Percentiles rank a stretch among this genome's conserved stretches.
These are phyloP conservation scores for Macrophomina pseudophaseolina DNA, from an alignment of 2,329 filamentous ascomycete species.

Conservation along the genomic window DNA sequence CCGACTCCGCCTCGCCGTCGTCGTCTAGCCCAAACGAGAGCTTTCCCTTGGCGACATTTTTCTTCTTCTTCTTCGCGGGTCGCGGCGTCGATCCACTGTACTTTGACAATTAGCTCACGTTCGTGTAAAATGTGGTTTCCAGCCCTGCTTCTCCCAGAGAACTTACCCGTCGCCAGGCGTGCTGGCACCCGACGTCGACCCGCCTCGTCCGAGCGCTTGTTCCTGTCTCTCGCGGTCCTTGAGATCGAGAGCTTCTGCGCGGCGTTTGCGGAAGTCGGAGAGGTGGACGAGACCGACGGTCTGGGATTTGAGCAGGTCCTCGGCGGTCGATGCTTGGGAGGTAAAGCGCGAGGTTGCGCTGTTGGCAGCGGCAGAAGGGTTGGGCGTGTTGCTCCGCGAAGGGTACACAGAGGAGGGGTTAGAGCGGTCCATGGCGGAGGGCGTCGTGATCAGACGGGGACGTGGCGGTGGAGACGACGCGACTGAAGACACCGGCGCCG, in stretches of 20 bases:
- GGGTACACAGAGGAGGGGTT: conserved; percentile 31
- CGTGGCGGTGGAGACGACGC: not conserved
- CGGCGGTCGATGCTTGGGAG: conserved; percentile 74
- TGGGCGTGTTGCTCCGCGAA: conserved; percentile 50
- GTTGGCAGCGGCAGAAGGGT: conserved; percentile 37
- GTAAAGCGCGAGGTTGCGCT: conserved; percentile 66
- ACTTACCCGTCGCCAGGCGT: conserved; percentile 67
- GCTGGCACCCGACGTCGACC: conserved; percentile 53
- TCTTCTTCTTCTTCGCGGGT: conserved; percentile 64
- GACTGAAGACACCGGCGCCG: not conserved
- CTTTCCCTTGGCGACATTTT: conserved; percentile 62
- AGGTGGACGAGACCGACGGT: conserved; percentile 91
- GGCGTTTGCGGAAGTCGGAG: conserved; percentile 93
- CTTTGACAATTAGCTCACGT: conserved; percentile 60
- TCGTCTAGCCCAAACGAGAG: conserved; percentile 75
- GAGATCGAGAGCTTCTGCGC: conserved; percentile 90
- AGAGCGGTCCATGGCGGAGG: conserved; percentile 30
- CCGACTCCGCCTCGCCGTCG: conserved; percentile 62
- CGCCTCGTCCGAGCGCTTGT: conserved; percentile 54
- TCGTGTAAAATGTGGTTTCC: not conserved
- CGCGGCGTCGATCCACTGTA: conserved; percentile 59
- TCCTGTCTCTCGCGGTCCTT: conserved; percentile 82
- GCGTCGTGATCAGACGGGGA: not conserved
- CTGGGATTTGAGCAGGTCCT: conserved; percentile 81
- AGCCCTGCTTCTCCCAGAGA: no score